Percentiles rank a stretch among this genome's conserved stretches.
These are phyloP conservation scores for Erucastrum elatum DNA, from an alignment of 345 rosid genomes.

Conservation along the genomic window DNA sequence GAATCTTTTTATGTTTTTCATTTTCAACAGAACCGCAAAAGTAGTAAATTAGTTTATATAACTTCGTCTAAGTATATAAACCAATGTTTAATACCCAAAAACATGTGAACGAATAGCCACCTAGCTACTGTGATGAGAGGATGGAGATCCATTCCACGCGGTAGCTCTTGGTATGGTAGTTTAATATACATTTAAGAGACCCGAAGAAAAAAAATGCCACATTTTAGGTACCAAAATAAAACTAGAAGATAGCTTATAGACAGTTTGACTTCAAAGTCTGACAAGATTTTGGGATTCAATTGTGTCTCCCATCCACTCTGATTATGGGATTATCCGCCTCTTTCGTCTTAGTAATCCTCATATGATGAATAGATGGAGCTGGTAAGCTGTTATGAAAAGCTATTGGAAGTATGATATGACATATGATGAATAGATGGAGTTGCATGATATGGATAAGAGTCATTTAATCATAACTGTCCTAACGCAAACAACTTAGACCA, in stretches of 20 bases:
- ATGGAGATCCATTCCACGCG: conserved; percentile 14
- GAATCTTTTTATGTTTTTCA: not conserved
- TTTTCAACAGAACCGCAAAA: not conserved
- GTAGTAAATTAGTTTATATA: not conserved
- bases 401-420: conserved; percentile 4
- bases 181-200: not conserved
- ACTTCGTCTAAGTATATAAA: not conserved
- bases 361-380: conserved; percentile 8
- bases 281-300: not conserved
- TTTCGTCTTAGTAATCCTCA: conserved; percentile 7
- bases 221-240: not conserved
- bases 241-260: not conserved
- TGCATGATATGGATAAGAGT: not conserved
- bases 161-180: conserved; percentile 1
- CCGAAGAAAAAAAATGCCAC: not conserved
- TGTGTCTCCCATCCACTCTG: conserved; percentile 5
- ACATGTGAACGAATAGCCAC: conserved; percentile 4
- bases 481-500: not conserved
- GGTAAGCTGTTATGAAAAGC: conserved; percentile 20
- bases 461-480: not conserved
- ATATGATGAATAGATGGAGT: conserved; percentile 7
- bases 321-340: not conserved
- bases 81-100: not conserved
- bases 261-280: conserved; percentile 3
- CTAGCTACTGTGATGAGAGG: conserved; percentile 9